Evolutionary conservation across 148 eudicot species (phyloP).

Genomic region (Drosera capensis): DNA sequence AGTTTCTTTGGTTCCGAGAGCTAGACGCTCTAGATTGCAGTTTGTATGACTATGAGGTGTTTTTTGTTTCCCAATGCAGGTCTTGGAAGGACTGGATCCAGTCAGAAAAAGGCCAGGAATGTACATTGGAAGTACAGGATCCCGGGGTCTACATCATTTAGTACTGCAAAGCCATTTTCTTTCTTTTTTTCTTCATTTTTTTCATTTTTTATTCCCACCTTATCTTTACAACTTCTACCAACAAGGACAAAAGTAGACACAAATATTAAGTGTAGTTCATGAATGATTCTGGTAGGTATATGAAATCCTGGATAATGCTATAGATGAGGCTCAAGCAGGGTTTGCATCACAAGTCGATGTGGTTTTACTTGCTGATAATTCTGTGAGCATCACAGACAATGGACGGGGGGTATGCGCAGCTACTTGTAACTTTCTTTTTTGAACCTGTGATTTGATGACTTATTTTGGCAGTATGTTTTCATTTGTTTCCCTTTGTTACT

Average conservation of each 20-base stretch:
- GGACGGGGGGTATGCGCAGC: conserved; percentile 87
- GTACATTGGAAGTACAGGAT: conserved; percentile 98
- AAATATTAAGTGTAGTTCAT: background rate
- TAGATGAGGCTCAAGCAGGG: conserved; percentile 98
- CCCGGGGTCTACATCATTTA: conserved; percentile 95
- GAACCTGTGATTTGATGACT: background rate
- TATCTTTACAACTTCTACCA: no score
- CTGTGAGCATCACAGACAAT: conserved; percentile 80
- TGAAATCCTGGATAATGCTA: conserved; percentile 86
- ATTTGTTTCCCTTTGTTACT: no score
- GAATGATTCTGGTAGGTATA: conserved; percentile 43
- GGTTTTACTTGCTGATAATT: conserved; percentile 51
- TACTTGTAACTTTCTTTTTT: background rate
- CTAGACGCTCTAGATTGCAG: background rate
- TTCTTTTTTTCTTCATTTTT: conserved; percentile 3
- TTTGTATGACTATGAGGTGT: background rate
- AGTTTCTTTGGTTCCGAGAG: background rate
- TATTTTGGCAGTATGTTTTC: background rate
- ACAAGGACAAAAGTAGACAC: background rate
- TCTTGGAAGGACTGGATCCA: conserved; percentile 85
- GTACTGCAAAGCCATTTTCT: conserved; percentile 17
- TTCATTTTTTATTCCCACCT: no score
- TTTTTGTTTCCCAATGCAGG: conserved; percentile 10
- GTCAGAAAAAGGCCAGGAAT: conserved; percentile 97
- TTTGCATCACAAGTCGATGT: conserved; percentile 80